Evolutionary conservation across 2,329 filamentous ascomycete genomes (phyloP).

Genomic region (Scedosporium boydii): DNA sequence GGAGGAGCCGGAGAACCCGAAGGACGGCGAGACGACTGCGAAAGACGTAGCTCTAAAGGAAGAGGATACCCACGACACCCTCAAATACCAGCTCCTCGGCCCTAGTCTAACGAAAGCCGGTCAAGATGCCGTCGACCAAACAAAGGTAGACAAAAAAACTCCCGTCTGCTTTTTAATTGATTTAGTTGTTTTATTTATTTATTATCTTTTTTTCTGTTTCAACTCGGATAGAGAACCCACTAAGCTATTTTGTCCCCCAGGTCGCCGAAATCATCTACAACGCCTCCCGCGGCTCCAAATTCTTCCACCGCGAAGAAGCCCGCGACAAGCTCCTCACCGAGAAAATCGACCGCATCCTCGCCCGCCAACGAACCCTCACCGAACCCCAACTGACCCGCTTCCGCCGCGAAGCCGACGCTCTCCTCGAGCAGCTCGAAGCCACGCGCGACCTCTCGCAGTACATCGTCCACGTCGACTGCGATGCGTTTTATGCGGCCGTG

Average conservation of each 20-base stretch:
- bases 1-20: background rate
- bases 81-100: constrained; percentile 85
- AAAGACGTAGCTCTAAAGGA: background rate
- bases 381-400: constrained; percentile 65
- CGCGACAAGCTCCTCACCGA: constrained; percentile 74
- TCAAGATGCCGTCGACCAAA: constrained; percentile 87
- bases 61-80: constrained; percentile 37
- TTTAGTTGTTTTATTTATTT: no score
- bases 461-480: constrained; percentile 89
- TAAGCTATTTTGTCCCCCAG: constrained; percentile 22
- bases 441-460: constrained; percentile 72
- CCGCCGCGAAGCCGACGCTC: constrained; percentile 66
- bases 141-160: constrained; percentile 53
- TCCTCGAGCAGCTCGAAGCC: constrained; percentile 70
- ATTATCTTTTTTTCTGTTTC: background rate
- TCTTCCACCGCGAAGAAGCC: constrained; percentile 81
- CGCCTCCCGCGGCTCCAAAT: constrained; percentile 92
- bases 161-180: background rate
- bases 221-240: background rate
- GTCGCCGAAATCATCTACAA: constrained; percentile 97
- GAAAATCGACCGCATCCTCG: constrained; percentile 74
- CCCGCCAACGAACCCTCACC: constrained; percentile 66
- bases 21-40: background rate
- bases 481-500: constrained; percentile 94
- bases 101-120: constrained; percentile 90